Conservation (phyloP, 768 basidiomycete genomes). For the Leccinellum rugosiceps region DNA sequence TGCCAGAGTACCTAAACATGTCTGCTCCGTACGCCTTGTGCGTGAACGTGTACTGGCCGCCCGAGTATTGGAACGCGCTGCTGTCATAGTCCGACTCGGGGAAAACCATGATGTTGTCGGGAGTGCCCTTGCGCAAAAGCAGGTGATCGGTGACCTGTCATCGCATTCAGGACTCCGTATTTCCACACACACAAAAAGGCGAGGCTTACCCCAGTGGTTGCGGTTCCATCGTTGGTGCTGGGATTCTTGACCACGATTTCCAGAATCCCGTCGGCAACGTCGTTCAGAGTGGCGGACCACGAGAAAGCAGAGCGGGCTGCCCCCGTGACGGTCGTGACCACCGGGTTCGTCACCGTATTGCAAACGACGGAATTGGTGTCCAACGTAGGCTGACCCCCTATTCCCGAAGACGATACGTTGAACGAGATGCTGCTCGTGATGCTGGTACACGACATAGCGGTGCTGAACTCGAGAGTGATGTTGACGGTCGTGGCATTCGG, state of each 20-base stretch:
- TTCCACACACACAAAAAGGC: background rate
- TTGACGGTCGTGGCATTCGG: constrained; percentile 56
- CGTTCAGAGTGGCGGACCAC: constrained; percentile 71
- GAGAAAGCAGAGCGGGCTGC: constrained; percentile 58
- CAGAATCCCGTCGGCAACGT: constrained; percentile 82
- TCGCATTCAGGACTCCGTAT: constrained; percentile 3
- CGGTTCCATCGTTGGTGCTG: constrained; percentile 36
- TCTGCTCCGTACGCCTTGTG: constrained; percentile 88
- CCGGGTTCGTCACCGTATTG: constrained; percentile 44
- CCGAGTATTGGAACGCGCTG: constrained; percentile 50
- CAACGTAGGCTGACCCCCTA: constrained; percentile 55
- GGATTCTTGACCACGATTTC: constrained; percentile 66
- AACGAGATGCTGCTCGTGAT: constrained; percentile 63
- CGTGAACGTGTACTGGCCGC: constrained; percentile 69
- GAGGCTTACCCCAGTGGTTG: constrained; percentile 53
- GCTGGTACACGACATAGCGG: constrained; percentile 67
- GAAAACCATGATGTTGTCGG: constrained; percentile 83
- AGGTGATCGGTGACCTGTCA: constrained; percentile 68
- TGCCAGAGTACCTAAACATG: constrained; percentile 79
- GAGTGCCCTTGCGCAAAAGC: constrained; percentile 73
- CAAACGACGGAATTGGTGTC: constrained; percentile 45
- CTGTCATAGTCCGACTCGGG: constrained; percentile 76
- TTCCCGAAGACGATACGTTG: constrained; percentile 66
- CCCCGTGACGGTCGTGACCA: constrained; percentile 49
- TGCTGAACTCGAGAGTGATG: constrained; percentile 77